Percentiles rank a stretch among this genome's conserved stretches.
These are phyloP conservation scores for Viola odorata DNA, from an alignment of 345 rosid species.

Conservation along the genomic window DNA sequence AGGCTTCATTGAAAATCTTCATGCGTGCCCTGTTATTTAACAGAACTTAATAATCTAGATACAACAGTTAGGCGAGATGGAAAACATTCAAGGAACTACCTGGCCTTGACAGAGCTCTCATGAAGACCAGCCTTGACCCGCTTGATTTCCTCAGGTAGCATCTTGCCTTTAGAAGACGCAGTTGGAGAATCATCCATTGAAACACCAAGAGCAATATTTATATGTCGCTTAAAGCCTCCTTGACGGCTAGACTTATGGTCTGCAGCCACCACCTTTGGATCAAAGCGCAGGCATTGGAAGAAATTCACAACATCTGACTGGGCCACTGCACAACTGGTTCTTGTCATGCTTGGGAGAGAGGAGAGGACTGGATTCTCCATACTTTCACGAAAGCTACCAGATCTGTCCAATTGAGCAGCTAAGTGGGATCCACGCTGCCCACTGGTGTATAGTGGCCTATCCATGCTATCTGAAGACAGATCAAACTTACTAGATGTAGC, in stretches of 20 bases:
- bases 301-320: conserved; percentile 69
- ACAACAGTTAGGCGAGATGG: conserved; percentile 13
- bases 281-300: conserved; percentile 66
- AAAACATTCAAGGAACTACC: conserved; percentile 51
- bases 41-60: conserved; percentile 24
- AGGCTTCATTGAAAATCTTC: conserved; percentile 71
- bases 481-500: conserved; percentile 86
- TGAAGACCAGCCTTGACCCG: conserved; percentile 58
- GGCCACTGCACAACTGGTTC: conserved; percentile 54
- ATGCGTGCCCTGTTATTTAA: conserved; percentile 63
- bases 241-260: conserved; percentile 74
- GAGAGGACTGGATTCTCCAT: conserved; percentile 61
- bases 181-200: conserved; percentile 67
- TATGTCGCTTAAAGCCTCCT: conserved; percentile 61
- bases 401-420: conserved; percentile 71
- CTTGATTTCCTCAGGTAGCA: conserved; percentile 70
- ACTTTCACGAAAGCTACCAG: conserved; percentile 78
- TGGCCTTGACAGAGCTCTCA: conserved; percentile 65
- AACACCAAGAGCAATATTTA: conserved; percentile 68
- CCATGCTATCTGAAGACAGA: conserved; percentile 75
- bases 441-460: conserved; percentile 58
- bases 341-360: conserved; percentile 60
- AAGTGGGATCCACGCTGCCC: conserved; percentile 80
- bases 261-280: conserved; percentile 66
- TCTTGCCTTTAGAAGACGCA: conserved; percentile 55